A percentile compares a stretch with the other conserved stretches of the same genome.
These are phyloP conservation scores for Rhododendron mucronatum DNA, from an alignment of 148 eudicot genomes.

Conservation along the genomic window DNA sequence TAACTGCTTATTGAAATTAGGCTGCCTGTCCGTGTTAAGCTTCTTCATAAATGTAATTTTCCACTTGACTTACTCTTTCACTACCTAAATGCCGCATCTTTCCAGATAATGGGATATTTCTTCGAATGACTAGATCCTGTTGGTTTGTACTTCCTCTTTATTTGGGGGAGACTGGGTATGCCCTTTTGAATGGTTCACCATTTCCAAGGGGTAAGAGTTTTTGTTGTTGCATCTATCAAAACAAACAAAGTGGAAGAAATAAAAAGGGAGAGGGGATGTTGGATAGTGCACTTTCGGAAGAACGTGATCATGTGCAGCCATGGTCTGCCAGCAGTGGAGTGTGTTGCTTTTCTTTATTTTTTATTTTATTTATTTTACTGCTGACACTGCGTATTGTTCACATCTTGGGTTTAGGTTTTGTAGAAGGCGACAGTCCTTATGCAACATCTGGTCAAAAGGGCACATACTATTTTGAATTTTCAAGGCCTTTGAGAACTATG, in stretches of 20 bases:
- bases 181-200: neutral
- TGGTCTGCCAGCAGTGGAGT: neutral
- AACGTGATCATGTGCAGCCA: neutral
- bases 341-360: neutral
- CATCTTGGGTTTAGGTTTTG: constrained; percentile 45
- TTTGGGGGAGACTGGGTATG: neutral
- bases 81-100: neutral
- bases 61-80: neutral
- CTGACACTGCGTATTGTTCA: neutral
- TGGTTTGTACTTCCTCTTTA: neutral
- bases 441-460: constrained; percentile 61
- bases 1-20: neutral
- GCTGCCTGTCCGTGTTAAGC: neutral
- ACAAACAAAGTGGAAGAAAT: neutral
- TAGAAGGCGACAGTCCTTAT: constrained; percentile 77
- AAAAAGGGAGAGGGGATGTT: neutral
- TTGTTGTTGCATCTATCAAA: neutral
- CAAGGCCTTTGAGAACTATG: constrained; percentile 85
- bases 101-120: neutral
- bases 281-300: neutral
- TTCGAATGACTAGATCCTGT: neutral
- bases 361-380: neutral
- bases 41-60: neutral
- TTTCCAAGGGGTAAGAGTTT: neutral
- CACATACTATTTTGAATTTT: constrained; percentile 80